A percentile compares a stretch with the other conserved stretches of the same genome.
These are phyloP conservation scores for Cucurbita pepo DNA, from an alignment of 306 rosid species.

Conservation along the genomic window DNA sequence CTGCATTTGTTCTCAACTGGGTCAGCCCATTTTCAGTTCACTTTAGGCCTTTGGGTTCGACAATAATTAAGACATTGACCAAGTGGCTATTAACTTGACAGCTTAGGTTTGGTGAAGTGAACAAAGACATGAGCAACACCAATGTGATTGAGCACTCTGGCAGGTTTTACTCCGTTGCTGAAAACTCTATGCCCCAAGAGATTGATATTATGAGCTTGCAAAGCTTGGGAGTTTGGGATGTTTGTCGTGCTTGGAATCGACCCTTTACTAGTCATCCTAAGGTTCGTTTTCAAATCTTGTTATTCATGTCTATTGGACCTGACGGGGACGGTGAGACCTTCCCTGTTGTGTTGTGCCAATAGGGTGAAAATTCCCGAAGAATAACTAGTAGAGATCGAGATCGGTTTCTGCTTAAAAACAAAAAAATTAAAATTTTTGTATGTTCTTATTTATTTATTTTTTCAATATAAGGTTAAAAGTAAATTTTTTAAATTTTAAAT, in stretches of 20 bases:
- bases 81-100: neutral
- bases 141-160: constrained; percentile 57
- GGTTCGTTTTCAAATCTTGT: neutral
- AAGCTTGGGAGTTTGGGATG: constrained; percentile 40
- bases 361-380: too few species aligned
- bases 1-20: constrained; percentile 42
- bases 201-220: constrained; percentile 34
- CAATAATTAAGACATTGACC: too few species aligned
- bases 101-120: constrained; percentile 46
- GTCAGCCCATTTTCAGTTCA: constrained; percentile 2
- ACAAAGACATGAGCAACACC: constrained; percentile 53
- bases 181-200: constrained; percentile 52
- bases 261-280: constrained; percentile 64
- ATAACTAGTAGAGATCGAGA: too few species aligned
- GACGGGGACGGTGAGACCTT: too few species aligned
- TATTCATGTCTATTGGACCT: too few species aligned
- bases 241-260: constrained; percentile 40
- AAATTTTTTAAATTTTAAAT: too few species aligned
- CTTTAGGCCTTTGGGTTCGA: neutral
- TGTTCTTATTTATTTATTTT: too few species aligned
- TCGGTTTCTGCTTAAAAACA: too few species aligned
- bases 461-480: too few species aligned
- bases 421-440: too few species aligned
- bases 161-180: constrained; percentile 41
- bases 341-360: too few species aligned